Evolutionary conservation across 495 filamentous ascomycete genomes (phyloP), one percentile per base, ranked within the genome.

Genomic region (Wilcoxina mikolae): DNA sequence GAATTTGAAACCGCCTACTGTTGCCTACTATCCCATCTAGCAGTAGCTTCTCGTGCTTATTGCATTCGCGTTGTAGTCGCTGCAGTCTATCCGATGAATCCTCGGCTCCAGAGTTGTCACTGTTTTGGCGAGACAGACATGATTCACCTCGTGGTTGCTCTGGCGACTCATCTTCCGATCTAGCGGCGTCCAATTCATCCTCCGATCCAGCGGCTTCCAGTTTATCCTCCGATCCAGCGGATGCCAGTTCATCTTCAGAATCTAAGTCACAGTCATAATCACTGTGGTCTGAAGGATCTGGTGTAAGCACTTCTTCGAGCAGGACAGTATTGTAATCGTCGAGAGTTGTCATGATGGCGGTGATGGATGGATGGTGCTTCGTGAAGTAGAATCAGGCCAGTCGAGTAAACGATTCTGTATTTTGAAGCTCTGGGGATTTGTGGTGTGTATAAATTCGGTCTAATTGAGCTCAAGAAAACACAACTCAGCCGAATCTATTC

Each of bases 31-130:
- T 78, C 5, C 88, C 85, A 31, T 76, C 77, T 24, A 93, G 68
- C 3, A 95, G 71, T 57, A 78, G 80, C 67, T 84, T 85, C 68
- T 94, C 89, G 60, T 91, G 75, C 15, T 73, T 65, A 56, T 80
- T 83, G 61, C 75, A 78, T 0, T 45, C 42, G 5, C 18, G 7
- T 45, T 38, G 7, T 35, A 35, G 7, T 15, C 31, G 31, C 31
- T 35, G 7, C 15, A 35, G 7, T 15, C 31, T 35, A 7, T 35
- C 15, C 31, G 15, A 35, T 7, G 7, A 35, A 35, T 35, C 31
- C 7, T 35, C 31, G 15, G 7, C 31, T 35, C 7, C 15, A 35
- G 31, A 35, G 7, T 7, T 35, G 31, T n/a, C n/a, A n/a, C n/a
- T n/a, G n/a, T n/a, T n/a, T n/a, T n/a, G n/a, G n/a, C n/a, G n/a